Conservation (phyloP, 306 rosid species). For the Ceratonia siliqua region DNA sequence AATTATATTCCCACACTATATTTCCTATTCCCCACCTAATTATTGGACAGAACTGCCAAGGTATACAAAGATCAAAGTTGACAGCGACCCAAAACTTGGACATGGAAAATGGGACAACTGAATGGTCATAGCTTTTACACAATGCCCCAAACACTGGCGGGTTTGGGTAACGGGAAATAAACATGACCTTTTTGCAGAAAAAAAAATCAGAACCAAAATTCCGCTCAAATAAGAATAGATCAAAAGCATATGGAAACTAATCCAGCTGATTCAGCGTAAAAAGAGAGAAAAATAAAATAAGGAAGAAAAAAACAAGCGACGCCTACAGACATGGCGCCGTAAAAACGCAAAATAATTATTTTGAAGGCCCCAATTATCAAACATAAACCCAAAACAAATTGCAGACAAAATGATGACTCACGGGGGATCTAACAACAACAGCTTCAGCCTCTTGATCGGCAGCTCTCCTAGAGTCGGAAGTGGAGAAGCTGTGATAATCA, state of each 20-base stretch:
- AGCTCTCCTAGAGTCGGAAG: slow-evolving; percentile 37
- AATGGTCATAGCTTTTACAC: neutral
- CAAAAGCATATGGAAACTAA: neutral
- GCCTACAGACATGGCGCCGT: neutral
- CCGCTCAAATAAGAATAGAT: slow-evolving; percentile 12
- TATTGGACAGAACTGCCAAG: slow-evolving; percentile 12
- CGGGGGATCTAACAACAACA: slow-evolving; percentile 80
- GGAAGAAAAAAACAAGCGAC: neutral
- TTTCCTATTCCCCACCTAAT: neutral
- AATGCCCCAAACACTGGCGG: neutral
- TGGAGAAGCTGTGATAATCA: slow-evolving; percentile 71
- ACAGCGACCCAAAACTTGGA: neutral
- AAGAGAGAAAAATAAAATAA: neutral
- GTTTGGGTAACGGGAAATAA: neutral
- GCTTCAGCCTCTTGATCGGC: slow-evolving; percentile 69
- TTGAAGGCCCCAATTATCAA: neutral
- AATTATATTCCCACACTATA: slow-evolving; percentile 2
- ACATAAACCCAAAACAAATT: neutral
- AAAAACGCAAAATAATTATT: neutral
- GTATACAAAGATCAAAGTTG: slow-evolving; percentile 7
- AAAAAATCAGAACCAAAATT: neutral
- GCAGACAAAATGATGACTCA: slow-evolving; percentile 29
- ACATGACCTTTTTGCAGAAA: neutral
- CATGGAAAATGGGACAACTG: neutral
- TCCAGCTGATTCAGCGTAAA: slow-evolving; percentile 16